These are phyloP conservation scores for Suhomyces guaymorum DNA, from an alignment of 1,139 yeast species.

Conservation along the genomic window DNA sequence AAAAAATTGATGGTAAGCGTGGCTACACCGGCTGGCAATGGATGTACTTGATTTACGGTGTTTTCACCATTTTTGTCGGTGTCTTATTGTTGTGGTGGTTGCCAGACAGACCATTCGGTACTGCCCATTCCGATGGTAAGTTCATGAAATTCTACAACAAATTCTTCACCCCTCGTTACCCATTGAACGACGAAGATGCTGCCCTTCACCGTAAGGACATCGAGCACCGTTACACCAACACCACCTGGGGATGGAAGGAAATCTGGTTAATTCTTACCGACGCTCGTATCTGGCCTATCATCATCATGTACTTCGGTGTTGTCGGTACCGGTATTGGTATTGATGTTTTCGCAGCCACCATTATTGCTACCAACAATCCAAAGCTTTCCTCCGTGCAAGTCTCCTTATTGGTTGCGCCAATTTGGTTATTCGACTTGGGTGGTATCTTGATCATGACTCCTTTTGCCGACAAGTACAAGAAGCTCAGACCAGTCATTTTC, in stretches of 20 bases:
- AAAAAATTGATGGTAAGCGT: constrained; percentile 68
- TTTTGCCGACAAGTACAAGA: constrained; percentile 67
- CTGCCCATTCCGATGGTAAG: constrained; percentile 18
- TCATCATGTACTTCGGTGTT: constrained; percentile 88
- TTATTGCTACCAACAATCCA: constrained; percentile 67
- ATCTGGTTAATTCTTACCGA: constrained; percentile 59
- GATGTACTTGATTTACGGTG: constrained; percentile 79
- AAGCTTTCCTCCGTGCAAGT: constrained; percentile 64
- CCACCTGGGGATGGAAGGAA: constrained; percentile 64
- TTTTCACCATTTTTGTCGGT: constrained; percentile 68
- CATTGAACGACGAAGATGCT: constrained; percentile 56
- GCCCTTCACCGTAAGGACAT: constrained; percentile 66
- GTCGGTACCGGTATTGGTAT: constrained; percentile 88
- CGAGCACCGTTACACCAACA: constrained; percentile 43
- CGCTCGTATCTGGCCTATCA: constrained; percentile 72
- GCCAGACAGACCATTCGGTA: constrained; percentile 62
- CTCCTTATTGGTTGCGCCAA: constrained; percentile 80
- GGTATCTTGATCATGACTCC: constrained; percentile 79
- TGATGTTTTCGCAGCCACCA: constrained; percentile 85
- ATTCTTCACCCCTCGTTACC: constrained; percentile 44
- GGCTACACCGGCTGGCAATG: constrained; percentile 87
- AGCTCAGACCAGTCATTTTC: constrained; percentile 61
- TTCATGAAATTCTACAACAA: constrained; percentile 21
- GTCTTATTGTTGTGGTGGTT: constrained; percentile 76
- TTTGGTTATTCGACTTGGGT: constrained; percentile 84